Percentiles rank a stretch among this genome's conserved stretches.
Conservation (phyloP, 805 yeast genomes). For the Metschnikowia dekortorum region DNA sequence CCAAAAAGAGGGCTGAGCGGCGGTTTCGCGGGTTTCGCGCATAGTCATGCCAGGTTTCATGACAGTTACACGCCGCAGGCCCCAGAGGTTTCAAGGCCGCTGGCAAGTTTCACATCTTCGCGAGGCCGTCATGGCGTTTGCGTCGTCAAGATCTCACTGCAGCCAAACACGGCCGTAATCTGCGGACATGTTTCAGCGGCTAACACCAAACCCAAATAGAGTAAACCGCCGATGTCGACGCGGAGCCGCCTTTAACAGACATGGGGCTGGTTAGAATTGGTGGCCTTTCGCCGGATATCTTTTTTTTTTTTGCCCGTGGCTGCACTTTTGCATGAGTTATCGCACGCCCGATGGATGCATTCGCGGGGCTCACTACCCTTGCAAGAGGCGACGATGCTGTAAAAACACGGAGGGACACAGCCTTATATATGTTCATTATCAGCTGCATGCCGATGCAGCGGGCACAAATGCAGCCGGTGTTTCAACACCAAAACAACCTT, state of each 20-base stretch:
- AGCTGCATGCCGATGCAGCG: not conserved
- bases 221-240: too few species aligned
- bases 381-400: not conserved
- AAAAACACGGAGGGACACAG: not conserved
- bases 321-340: not conserved
- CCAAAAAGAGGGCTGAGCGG: too few species aligned
- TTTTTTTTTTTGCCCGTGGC: not conserved
- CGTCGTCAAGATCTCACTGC: not conserved
- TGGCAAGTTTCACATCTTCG: not conserved
- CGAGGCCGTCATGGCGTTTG: not conserved
- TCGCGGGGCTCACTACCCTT: not conserved
- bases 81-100: not conserved
- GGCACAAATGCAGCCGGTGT: conserved; percentile 2
- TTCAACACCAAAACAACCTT: not conserved
- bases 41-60: not conserved
- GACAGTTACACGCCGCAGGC: too few species aligned
- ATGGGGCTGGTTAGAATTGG: too few species aligned
- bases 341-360: not conserved
- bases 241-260: not conserved
- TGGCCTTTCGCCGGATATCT: too few species aligned
- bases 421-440: not conserved
- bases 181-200: not conserved
- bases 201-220: not conserved
- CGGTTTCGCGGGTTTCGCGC: too few species aligned
- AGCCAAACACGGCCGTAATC: not conserved